Conservation (phyloP, 2,329 filamentous ascomycete genomes). For the Microsporum audouinii region DNA sequence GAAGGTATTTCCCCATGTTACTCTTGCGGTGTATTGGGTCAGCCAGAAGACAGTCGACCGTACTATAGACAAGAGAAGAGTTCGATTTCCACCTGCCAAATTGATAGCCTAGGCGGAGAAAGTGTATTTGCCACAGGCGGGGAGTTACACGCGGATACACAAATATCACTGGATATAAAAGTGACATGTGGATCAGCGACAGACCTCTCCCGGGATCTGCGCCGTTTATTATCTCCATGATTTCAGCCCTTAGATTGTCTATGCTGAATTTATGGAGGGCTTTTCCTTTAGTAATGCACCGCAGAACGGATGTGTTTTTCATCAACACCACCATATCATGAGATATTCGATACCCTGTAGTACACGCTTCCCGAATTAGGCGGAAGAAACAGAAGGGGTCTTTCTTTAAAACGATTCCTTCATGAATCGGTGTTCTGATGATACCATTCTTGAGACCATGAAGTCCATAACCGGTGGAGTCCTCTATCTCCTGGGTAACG, state of each 20-base stretch:
- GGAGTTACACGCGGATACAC: background rate
- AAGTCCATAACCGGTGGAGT: background rate
- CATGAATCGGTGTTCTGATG: background rate
- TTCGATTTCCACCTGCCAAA: background rate
- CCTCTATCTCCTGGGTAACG: background rate
- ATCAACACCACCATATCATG: too few species aligned
- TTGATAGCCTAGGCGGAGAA: too few species aligned
- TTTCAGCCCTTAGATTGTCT: too few species aligned
- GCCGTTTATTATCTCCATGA: too few species aligned
- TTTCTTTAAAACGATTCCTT: background rate
- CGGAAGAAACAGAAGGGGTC: background rate
- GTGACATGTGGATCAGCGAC: background rate
- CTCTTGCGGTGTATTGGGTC: background rate
- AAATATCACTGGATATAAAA: background rate
- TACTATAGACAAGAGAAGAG: background rate
- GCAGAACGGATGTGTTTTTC: too few species aligned
- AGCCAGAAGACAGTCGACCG: background rate
- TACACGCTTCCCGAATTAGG: too few species aligned
- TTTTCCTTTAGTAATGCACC: too few species aligned
- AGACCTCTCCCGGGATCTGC: background rate
- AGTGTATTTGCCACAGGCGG: too few species aligned
- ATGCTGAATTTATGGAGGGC: too few species aligned
- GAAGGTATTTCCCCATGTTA: background rate
- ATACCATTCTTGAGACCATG: background rate
- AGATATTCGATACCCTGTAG: too few species aligned